Evolutionary conservation across 352 stramenopile genomes (phyloP).

Genomic region (Nothophytophthora sp.): DNA sequence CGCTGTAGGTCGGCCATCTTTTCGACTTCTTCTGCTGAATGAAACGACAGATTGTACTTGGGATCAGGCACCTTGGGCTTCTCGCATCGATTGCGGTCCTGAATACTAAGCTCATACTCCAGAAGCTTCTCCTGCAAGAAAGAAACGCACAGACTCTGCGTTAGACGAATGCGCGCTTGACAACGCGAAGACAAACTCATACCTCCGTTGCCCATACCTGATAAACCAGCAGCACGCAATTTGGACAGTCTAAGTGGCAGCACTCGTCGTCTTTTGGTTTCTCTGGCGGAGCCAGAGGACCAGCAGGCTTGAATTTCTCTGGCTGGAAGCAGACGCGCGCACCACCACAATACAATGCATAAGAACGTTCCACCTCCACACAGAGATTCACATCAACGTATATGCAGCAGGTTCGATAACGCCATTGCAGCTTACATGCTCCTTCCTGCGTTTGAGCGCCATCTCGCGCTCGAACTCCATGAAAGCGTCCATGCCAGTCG

Average conservation of each 20-base stretch:
- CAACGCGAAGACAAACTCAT: background rate
- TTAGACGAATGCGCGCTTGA: background rate
- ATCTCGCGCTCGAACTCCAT: constrained; percentile 87
- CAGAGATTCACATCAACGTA: background rate
- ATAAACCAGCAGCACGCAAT: constrained; percentile 87
- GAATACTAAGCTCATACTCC: constrained; percentile 77
- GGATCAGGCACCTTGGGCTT: constrained; percentile 24
- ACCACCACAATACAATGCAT: constrained; percentile 1
- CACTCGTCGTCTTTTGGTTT: constrained; percentile 82
- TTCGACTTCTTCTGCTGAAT: constrained; percentile 33
- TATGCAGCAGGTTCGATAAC: constrained; percentile 1
- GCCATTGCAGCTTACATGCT: constrained; percentile 28
- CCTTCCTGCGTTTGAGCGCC: constrained; percentile 58
- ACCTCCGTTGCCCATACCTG: constrained; percentile 52
- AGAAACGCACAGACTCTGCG: background rate
- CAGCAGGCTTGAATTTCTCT: constrained; percentile 16
- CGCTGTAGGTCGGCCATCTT: constrained; percentile 25
- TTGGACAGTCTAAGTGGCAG: constrained; percentile 84
- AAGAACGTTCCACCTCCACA: background rate
- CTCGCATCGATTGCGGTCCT: constrained; percentile 24
- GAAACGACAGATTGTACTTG: constrained; percentile 57
- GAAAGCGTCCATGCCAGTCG: constrained; percentile 74
- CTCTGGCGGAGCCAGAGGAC: constrained; percentile 49
- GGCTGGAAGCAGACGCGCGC: constrained; percentile 12
- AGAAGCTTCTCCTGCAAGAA: constrained; percentile 70